These are phyloP conservation scores for Nevesoporus exiguus DNA, from an alignment of 768 basidiomycete species.

Conservation along the genomic window DNA sequence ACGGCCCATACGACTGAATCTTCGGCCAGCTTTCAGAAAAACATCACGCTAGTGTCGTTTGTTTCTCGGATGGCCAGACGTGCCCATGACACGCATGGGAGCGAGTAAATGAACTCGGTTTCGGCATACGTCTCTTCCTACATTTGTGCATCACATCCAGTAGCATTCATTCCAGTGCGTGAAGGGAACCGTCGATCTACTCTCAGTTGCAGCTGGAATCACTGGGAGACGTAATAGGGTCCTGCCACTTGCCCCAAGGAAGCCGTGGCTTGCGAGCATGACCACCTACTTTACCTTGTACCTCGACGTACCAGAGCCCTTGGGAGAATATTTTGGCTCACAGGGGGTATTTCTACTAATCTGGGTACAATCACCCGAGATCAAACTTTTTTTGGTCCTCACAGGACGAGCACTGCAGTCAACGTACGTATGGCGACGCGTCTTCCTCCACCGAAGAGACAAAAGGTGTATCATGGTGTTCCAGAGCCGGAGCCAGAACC, in stretches of 20 bases:
- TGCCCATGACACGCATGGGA: background rate
- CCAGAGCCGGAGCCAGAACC: conserved; percentile 58
- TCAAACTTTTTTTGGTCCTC: background rate
- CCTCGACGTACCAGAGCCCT: no score
- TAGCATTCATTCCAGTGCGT: no score
- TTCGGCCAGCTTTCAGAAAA: no score
- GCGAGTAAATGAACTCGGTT: background rate
- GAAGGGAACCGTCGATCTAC: no score
- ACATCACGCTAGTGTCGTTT: background rate
- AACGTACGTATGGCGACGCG: conserved; percentile 67
- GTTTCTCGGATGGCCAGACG: background rate
- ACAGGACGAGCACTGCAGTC: no score
- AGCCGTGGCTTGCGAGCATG: background rate
- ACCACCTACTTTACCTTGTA: no score
- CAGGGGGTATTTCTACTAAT: conserved; percentile 21
- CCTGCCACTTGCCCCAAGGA: background rate
- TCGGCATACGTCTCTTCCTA: background rate
- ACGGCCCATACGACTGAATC: no score
- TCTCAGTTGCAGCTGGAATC: background rate
- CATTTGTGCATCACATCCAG: no score
- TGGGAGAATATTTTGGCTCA: no score
- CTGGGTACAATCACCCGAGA: background rate
- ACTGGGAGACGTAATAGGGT: background rate
- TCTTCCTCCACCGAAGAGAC: conserved; percentile 85
- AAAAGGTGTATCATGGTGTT: conserved; percentile 76